A percentile compares a stretch with the other conserved stretches of the same genome.
Evolutionary conservation across 192 early-diverging fungal species (phyloP).

Genomic region (Podila minutissima): DNA sequence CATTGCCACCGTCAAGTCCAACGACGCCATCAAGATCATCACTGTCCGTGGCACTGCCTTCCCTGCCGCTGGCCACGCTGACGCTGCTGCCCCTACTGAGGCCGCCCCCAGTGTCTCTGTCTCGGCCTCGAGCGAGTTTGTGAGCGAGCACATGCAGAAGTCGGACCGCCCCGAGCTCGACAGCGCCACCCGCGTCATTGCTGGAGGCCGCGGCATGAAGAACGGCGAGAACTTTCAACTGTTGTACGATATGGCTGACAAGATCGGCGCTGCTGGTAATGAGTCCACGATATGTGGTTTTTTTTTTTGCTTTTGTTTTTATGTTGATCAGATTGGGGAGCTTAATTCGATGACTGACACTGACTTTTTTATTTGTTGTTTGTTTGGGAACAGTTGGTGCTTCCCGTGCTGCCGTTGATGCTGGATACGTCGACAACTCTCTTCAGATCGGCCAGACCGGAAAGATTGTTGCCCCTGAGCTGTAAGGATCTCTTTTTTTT

Average conservation of each 20-base stretch:
- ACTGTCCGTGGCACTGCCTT: conserved; percentile 94
- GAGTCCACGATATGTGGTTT: conserved; percentile 6
- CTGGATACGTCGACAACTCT: conserved; percentile 95
- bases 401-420: conserved; percentile 97
- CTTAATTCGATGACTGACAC: neutral
- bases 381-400: conserved; percentile 80
- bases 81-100: conserved; percentile 71
- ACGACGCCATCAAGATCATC: conserved; percentile 86
- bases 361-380: neutral
- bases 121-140: conserved; percentile 74
- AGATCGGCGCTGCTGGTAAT: conserved; percentile 90
- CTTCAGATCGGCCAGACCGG: conserved; percentile 99
- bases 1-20: conserved; percentile 94
- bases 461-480: conserved; percentile 94
- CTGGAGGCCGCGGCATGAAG: conserved; percentile 97
- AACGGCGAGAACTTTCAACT: conserved; percentile 92
- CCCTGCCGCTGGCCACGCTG: conserved; percentile 62
- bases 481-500: conserved; percentile 24
- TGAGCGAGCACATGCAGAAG: conserved; percentile 91
- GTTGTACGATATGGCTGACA: conserved; percentile 93
- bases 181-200: conserved; percentile 87
- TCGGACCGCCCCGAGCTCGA: conserved; percentile 95
- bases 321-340: too few species aligned
- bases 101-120: conserved; percentile 71
- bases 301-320: too few species aligned